Evolutionary conservation across 2,329 filamentous ascomycete species (phyloP).

Genomic region (Colletotrichum australisinense): DNA sequence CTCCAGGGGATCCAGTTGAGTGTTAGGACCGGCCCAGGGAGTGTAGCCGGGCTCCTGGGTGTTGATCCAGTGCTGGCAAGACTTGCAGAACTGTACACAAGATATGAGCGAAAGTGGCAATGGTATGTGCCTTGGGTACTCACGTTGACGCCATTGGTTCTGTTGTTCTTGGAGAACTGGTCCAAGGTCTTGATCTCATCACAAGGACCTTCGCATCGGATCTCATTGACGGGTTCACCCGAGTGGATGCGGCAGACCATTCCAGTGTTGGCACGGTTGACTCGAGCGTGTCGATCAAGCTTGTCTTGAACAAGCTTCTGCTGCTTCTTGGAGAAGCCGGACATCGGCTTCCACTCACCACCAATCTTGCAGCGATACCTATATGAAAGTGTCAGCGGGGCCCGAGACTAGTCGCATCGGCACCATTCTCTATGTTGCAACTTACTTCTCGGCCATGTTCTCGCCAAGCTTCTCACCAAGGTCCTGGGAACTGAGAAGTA

Average conservation of each 20-base stretch:
- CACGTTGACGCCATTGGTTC: conserved; percentile 44
- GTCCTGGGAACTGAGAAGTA: background rate
- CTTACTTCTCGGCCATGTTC: conserved; percentile 16
- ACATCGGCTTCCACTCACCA: conserved; percentile 48
- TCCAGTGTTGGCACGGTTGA: conserved; percentile 46
- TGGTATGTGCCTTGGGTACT: conserved; percentile 22
- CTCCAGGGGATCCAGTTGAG: conserved; percentile 14
- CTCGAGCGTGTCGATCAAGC: conserved; percentile 10
- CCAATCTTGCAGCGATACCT: conserved; percentile 50
- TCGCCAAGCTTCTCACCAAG: conserved; percentile 6
- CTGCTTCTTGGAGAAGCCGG: conserved; percentile 47
- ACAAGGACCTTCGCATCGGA: conserved; percentile 47
- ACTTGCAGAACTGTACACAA: conserved; percentile 44
- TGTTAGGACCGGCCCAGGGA: conserved; percentile 24
- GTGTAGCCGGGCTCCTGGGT: conserved; percentile 46
- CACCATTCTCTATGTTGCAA: background rate
- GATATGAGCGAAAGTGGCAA: background rate
- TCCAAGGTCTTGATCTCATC: conserved; percentile 40
- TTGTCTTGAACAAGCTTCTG: conserved; percentile 41
- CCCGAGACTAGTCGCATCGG: background rate
- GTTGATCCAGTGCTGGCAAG: conserved; percentile 50
- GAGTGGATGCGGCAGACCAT: conserved; percentile 52
- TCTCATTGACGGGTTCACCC: conserved; percentile 39
- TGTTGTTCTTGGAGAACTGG: conserved; percentile 45
- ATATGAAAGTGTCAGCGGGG: conserved; percentile 2